Percentiles rank a stretch among this genome's conserved stretches.
Conservation (phyloP, 768 basidiomycete species). For the Boletus subparvulus region DNA sequence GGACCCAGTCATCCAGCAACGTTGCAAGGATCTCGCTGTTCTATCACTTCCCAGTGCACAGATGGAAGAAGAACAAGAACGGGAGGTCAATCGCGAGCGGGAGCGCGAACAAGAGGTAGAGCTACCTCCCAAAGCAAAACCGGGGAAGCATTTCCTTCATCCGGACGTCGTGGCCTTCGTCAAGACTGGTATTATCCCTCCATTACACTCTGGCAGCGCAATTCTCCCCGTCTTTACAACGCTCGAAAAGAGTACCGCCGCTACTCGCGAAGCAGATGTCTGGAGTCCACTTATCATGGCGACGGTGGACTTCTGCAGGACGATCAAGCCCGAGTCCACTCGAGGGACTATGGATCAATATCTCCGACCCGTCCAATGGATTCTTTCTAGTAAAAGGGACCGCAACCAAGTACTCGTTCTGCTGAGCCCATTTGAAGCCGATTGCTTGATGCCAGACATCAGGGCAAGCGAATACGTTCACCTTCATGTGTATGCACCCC, state of each 20-base stretch:
- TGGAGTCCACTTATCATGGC: conserved; percentile 14
- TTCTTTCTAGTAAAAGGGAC: conserved; percentile 17
- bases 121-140: conserved; percentile 28
- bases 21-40: conserved; percentile 12
- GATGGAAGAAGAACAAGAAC: conserved; percentile 45
- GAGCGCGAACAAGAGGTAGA: conserved; percentile 40
- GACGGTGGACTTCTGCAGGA: conserved; percentile 9
- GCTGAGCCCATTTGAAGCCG: conserved; percentile 33
- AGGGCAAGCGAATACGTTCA: conserved; percentile 31
- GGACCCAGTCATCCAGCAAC: conserved; percentile 1
- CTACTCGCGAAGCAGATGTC: conserved; percentile 15
- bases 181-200: conserved; percentile 22
- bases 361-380: conserved; percentile 25
- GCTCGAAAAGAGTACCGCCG: neutral
- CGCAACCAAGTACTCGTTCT: too few relatives aligned
- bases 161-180: conserved; percentile 22
- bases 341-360: conserved; percentile 6
- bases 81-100: conserved; percentile 42
- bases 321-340: neutral
- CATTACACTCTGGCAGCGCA: neutral
- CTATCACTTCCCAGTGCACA: conserved; percentile 4
- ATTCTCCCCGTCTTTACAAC: conserved; percentile 22
- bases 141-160: conserved; percentile 18
- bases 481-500: conserved; percentile 42
- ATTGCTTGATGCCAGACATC: conserved; percentile 39